Conservation (phyloP, 176 grass and related monocot genomes). For the Musa troglodytarum region DNA sequence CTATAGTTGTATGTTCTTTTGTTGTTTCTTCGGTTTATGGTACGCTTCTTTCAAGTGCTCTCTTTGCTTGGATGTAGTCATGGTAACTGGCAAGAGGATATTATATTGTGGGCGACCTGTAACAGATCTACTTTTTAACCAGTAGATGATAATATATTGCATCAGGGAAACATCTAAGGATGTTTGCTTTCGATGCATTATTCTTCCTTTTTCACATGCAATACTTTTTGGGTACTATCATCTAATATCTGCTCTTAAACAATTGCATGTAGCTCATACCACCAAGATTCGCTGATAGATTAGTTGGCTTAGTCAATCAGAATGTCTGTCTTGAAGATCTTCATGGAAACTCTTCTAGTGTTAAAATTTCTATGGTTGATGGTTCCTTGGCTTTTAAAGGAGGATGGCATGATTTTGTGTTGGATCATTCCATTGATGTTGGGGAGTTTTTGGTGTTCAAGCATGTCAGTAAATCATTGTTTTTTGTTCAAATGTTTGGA, state of each 20-base stretch:
- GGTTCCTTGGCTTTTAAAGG: slow-evolving; percentile 36
- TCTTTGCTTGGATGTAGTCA: too few species aligned
- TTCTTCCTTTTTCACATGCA: background rate
- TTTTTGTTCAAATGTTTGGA: slow-evolving; percentile 48
- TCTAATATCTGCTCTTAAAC: background rate
- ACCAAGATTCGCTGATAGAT: slow-evolving; percentile 3
- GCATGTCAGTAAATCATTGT: slow-evolving; percentile 18
- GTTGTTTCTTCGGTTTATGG: too few species aligned
- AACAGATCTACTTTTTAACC: background rate
- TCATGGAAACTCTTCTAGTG: slow-evolving; percentile 18
- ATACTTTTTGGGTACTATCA: background rate
- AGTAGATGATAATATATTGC: background rate
- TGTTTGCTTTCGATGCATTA: background rate
- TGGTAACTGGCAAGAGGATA: too few species aligned
- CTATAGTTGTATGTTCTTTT: too few species aligned
- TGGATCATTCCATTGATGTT: slow-evolving; percentile 32
- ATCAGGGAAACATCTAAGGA: background rate
- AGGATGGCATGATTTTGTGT: slow-evolving; percentile 55
- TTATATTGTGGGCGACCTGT: background rate
- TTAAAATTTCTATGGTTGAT: slow-evolving; percentile 26
- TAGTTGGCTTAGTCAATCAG: slow-evolving; percentile 23
- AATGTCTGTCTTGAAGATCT: slow-evolving; percentile 39
- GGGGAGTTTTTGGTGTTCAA: slow-evolving; percentile 46
- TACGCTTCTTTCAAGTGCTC: too few species aligned
- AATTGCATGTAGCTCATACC: slow-evolving; percentile 51